These are phyloP conservation scores for Silene conica DNA, from an alignment of 148 eudicot species.

Conservation along the genomic window DNA sequence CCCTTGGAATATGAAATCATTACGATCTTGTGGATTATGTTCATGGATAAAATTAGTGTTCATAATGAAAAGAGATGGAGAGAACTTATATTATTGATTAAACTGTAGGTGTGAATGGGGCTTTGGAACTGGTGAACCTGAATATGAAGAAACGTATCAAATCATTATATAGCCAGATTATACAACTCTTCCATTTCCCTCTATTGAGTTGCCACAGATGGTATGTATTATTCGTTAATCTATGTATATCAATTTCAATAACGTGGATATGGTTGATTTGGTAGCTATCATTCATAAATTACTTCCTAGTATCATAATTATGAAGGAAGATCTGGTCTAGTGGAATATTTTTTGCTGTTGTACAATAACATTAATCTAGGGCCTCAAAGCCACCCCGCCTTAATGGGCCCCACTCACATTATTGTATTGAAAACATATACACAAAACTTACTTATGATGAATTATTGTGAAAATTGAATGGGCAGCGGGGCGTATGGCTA, in stretches of 20 bases:
- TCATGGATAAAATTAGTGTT: constrained; percentile 1
- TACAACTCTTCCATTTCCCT: constrained; percentile 72
- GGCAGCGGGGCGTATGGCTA: constrained; percentile 90
- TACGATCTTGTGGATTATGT: constrained; percentile 1
- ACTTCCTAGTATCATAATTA: not conserved
- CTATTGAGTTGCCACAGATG: constrained; percentile 94
- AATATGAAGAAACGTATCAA: constrained; percentile 59
- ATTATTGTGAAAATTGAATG: not conserved
- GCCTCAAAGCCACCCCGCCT: not conserved
- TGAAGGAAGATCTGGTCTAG: constrained; percentile 1
- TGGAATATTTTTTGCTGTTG: not conserved
- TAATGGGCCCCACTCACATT: not conserved
- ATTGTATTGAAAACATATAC: not conserved
- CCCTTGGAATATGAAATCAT: not conserved
- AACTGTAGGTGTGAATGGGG: constrained; percentile 76
- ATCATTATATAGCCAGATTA: constrained; percentile 75
- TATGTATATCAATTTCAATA: not conserved
- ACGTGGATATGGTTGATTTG: not conserved
- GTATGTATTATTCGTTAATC: constrained; percentile 23
- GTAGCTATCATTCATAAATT: no score
- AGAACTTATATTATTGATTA: constrained; percentile 13
- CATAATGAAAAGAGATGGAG: not conserved
- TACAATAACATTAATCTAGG: not conserved
- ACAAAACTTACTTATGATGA: not conserved
- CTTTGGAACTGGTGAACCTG: constrained; percentile 77